phyloP scores from a whole-genome alignment of 768 basidiomycete species.

The Jaapia argillacea region DNA sequence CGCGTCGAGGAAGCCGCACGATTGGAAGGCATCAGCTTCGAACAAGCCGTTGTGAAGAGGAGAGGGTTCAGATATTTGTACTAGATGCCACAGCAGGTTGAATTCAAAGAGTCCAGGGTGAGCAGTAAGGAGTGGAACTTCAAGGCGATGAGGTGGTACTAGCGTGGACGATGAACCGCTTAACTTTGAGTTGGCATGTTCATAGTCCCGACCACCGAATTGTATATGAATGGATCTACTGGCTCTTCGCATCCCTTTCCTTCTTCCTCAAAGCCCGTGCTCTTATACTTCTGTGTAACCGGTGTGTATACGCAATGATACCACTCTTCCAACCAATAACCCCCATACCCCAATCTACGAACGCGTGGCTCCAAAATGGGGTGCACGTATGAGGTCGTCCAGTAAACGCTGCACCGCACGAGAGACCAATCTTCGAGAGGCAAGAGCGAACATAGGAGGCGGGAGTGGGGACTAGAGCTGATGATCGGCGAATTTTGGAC shows the following conservation, averaged over 20 bases:
- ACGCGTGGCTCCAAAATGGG: slow-evolving; percentile 85
- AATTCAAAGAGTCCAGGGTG: too few relatives aligned
- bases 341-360: slow-evolving; percentile 58
- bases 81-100: slow-evolving; percentile 2
- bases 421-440: slow-evolving; percentile 62
- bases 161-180: too few relatives aligned
- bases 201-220: too few relatives aligned
- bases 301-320: slow-evolving; percentile 53
- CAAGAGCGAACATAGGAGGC: slow-evolving; percentile 66
- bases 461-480: slow-evolving; percentile 64
- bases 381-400: slow-evolving; percentile 68
- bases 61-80: slow-evolving; percentile 10
- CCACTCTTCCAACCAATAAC: slow-evolving; percentile 4
- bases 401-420: slow-evolving; percentile 68
- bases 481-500: slow-evolving; percentile 79
- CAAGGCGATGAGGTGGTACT: too few relatives aligned
- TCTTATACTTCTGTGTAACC: slow-evolving; percentile 68
- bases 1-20: slow-evolving; percentile 7
- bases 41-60: slow-evolving; percentile 7
- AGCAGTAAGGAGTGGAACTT: too few relatives aligned
- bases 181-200: too few relatives aligned
- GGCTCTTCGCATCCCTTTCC: slow-evolving; percentile 46
- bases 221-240: too few relatives aligned
- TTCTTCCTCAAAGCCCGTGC: slow-evolving; percentile 50
- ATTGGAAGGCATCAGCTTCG: slow-evolving; percentile 10